Conservation (phyloP, 75 land plant genomes). For the Isoetes taiwanensis region DNA sequence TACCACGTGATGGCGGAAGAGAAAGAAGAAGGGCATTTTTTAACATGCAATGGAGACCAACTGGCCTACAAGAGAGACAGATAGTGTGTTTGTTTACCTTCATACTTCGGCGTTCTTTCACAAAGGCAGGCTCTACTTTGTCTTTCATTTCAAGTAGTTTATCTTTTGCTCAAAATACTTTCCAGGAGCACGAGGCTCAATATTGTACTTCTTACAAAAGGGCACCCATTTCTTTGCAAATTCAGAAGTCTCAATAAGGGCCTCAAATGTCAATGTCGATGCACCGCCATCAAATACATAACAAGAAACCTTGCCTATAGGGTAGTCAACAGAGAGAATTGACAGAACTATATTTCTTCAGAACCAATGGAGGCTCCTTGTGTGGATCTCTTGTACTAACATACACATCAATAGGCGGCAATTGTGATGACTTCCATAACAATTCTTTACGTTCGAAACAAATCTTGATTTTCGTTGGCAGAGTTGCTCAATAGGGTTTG, state of each 20-base stretch:
- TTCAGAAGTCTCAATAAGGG: not conserved
- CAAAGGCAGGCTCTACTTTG: conserved; percentile 4
- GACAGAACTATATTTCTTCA: not conserved
- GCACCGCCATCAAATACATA: conserved; percentile 8
- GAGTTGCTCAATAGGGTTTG: no score
- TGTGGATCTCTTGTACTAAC: conserved; percentile 1
- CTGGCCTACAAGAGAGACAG: no score
- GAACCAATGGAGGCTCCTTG: conserved; percentile 5
- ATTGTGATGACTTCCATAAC: not conserved
- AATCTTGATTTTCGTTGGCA: not conserved
- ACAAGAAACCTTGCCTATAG: not conserved
- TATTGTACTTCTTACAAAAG: conserved; percentile 1
- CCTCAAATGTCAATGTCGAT: not conserved
- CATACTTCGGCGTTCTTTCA: not conserved
- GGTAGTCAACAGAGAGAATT: conserved; percentile 2
- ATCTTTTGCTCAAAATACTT: conserved; percentile 5
- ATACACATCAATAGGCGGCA: not conserved
- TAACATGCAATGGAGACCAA: no score
- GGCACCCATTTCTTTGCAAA: conserved; percentile 4
- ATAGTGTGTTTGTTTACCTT: no score
- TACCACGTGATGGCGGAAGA: no score
- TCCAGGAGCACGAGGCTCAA: conserved; percentile 3
- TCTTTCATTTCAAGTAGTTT: not conserved
- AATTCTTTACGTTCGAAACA: not conserved
- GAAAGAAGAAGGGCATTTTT: no score